Percentiles rank a stretch among this genome's conserved stretches.
Evolutionary conservation across 371 early-diverging fungal genomes (phyloP).

Genomic region (Sporodiniella umbellata): DNA sequence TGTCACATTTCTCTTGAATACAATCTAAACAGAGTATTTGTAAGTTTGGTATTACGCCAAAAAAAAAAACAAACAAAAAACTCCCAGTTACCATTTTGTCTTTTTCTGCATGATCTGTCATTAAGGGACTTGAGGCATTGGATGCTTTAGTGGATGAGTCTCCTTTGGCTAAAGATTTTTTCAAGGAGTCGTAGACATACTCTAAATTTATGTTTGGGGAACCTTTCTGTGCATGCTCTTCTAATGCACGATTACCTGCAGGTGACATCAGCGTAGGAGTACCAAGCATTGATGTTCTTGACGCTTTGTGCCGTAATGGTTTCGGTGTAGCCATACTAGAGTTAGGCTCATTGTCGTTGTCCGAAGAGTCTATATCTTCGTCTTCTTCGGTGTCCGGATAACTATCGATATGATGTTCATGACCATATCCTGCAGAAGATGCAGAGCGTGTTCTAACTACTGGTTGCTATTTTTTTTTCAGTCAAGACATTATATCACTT

Average conservation of each 20-base stretch:
- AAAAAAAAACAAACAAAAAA: not conserved
- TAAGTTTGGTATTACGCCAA: not conserved
- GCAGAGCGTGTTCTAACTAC: slow-evolving; percentile 26
- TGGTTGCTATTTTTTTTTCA: too few species aligned
- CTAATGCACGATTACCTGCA: slow-evolving; percentile 23
- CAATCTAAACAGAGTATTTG: slow-evolving; percentile 31
- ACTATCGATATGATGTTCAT: slow-evolving; percentile 29
- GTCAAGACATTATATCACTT: too few species aligned
- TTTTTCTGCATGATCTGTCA: slow-evolving; percentile 26
- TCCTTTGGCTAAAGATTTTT: slow-evolving; percentile 33
- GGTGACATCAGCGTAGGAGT: slow-evolving; percentile 28
- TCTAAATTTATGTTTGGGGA: slow-evolving; percentile 33
- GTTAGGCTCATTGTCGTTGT: slow-evolving; percentile 18
- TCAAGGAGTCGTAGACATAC: slow-evolving; percentile 40
- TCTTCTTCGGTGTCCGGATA: slow-evolving; percentile 59
- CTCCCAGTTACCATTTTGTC: slow-evolving; percentile 20
- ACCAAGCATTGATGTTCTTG: slow-evolving; percentile 9
- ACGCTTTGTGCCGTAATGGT: not conserved
- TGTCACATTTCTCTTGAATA: slow-evolving; percentile 27
- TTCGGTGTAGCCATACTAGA: not conserved
- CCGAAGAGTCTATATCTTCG: slow-evolving; percentile 33
- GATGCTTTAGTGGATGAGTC: slow-evolving; percentile 13
- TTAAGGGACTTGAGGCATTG: slow-evolving; percentile 18
- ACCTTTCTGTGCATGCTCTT: slow-evolving; percentile 13
- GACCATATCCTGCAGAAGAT: slow-evolving; percentile 24